phyloP scores from a whole-genome alignment of 108 stramenopile species.

The Chaetoceros muelleri region DNA sequence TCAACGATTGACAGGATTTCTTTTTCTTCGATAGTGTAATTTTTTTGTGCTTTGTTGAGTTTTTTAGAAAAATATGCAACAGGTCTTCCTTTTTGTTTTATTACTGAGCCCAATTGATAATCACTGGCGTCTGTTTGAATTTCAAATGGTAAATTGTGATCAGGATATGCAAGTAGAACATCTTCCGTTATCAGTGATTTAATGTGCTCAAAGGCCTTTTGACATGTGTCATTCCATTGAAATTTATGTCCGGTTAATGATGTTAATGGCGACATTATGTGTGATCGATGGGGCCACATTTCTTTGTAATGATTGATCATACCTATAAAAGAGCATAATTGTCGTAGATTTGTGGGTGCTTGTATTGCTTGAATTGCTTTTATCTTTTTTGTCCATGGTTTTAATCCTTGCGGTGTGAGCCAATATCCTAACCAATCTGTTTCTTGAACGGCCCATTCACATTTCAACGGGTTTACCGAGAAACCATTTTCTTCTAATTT shows the following conservation, averaged over 20 bases:
- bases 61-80: conserved; percentile 9
- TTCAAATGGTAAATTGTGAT: conserved; percentile 11
- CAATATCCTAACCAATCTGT: too few species aligned
- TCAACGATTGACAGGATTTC: too few species aligned
- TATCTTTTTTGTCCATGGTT: conserved; percentile 38
- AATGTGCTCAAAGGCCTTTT: conserved; percentile 10
- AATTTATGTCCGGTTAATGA: too few species aligned
- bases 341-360: conserved; percentile 8
- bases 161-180: conserved; percentile 6
- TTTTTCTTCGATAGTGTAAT: conserved; percentile 15
- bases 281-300: conserved; percentile 26
- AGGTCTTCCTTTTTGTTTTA: conserved; percentile 26
- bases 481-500: conserved; percentile 20
- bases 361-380: conserved; percentile 22
- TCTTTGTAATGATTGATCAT: too few species aligned
- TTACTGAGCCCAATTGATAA: conserved; percentile 11
- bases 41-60: conserved; percentile 8
- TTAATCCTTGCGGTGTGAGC: conserved; percentile 34
- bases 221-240: too few species aligned
- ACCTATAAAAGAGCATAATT: conserved; percentile 29
- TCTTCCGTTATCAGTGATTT: conserved; percentile 10
- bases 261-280: conserved; percentile 29
- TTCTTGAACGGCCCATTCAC: too few species aligned
- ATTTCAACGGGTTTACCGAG: too few species aligned
- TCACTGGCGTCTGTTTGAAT: conserved; percentile 18